These are phyloP conservation scores for Penicillium concentricum DNA, from an alignment of 2,329 filamentous ascomycete genomes.

Conservation along the genomic window DNA sequence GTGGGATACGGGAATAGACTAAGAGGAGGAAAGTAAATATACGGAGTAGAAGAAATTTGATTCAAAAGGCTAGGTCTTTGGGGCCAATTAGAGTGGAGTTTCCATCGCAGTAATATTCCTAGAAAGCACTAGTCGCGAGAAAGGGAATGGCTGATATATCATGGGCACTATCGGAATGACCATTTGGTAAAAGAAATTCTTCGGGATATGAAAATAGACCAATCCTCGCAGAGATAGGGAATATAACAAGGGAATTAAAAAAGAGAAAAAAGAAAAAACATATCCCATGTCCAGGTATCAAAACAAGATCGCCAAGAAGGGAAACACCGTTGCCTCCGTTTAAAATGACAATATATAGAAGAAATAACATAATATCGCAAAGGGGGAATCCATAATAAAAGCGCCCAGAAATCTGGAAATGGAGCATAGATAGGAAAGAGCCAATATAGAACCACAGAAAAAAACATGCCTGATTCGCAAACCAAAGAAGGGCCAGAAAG, in stretches of 20 bases:
- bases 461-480: conserved; percentile 6
- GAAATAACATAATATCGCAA: conserved; percentile 1
- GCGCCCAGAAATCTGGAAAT: conserved; percentile 8
- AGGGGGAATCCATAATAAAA: conserved; percentile 17
- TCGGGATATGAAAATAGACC: conserved; percentile 1
- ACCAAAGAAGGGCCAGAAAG: conserved; percentile 5
- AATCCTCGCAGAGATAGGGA: background rate
- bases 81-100: background rate
- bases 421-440: background rate
- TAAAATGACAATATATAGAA: conserved; percentile 16
- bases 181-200: background rate
- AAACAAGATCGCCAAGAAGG: conserved; percentile 5
- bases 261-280: conserved; percentile 3
- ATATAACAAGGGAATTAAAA: background rate
- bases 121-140: background rate
- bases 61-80: background rate
- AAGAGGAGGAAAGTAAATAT: background rate
- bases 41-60: background rate
- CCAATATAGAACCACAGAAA: conserved; percentile 8
- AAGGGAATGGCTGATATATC: background rate
- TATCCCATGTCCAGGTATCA: conserved; percentile 21
- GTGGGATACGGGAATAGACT: background rate
- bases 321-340: conserved; percentile 20
- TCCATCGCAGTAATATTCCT: conserved; percentile 5
- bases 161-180: conserved; percentile 1